Conservation (phyloP, 1,284 basidiomycete genomes). For the Pseudozyma hubeiensis region DNA sequence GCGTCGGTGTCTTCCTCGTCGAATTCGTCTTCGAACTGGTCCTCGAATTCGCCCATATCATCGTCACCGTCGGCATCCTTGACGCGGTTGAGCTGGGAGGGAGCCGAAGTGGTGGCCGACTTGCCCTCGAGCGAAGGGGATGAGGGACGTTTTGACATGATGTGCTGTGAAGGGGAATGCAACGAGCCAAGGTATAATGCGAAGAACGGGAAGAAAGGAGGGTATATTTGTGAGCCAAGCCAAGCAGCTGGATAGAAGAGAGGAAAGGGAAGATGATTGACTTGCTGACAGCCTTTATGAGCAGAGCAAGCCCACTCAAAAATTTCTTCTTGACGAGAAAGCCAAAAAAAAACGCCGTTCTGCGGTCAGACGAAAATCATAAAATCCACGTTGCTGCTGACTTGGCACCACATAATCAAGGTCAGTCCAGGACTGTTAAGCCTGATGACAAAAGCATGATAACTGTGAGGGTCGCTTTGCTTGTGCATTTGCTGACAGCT, state of each 20-base stretch:
- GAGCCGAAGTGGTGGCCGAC: slow-evolving; percentile 14
- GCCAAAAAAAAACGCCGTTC: background rate
- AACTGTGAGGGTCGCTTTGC: slow-evolving; percentile 33
- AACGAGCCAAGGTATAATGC: slow-evolving; percentile 11
- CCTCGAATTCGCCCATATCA: slow-evolving; percentile 74
- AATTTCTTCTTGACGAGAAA: slow-evolving; percentile 20
- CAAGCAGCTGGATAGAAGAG: slow-evolving; percentile 25
- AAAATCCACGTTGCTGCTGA: background rate
- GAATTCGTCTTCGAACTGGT: slow-evolving; percentile 72
- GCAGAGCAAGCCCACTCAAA: slow-evolving; percentile 13
- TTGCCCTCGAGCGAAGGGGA: slow-evolving; percentile 40
- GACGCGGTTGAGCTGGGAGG: slow-evolving; percentile 39
- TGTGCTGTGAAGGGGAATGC: slow-evolving; percentile 9
- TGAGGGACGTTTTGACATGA: slow-evolving; percentile 49
- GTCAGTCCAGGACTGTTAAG: slow-evolving; percentile 5
- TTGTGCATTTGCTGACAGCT: slow-evolving; percentile 4
- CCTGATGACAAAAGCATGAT: slow-evolving; percentile 5
- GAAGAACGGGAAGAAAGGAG: slow-evolving; percentile 1
- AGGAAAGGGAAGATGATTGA: slow-evolving; percentile 2
- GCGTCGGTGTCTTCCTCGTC: slow-evolving; percentile 71
- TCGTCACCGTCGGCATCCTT: slow-evolving; percentile 67
- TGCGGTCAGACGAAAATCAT: slow-evolving; percentile 6
- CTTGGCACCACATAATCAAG: background rate
- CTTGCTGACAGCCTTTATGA: slow-evolving; percentile 20
- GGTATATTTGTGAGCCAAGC: slow-evolving; percentile 45